These are phyloP conservation scores for Sisymbrium irio DNA, from an alignment of 345 rosid species.

Conservation along the genomic window DNA sequence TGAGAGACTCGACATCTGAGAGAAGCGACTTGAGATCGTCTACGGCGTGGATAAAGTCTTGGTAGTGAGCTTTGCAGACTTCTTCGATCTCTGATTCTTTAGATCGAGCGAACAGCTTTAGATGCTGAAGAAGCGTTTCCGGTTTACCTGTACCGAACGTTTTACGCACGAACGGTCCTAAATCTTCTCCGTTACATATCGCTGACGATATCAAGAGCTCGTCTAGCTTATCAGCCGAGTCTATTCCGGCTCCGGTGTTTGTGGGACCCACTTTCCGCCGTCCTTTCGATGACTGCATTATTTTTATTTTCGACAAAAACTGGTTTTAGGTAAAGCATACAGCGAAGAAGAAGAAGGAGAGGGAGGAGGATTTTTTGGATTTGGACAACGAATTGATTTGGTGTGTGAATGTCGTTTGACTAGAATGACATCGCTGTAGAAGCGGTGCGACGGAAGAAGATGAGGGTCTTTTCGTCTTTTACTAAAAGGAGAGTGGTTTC, in stretches of 20 bases:
- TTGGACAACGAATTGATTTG: constrained; percentile 16
- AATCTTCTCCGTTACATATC: constrained; percentile 89
- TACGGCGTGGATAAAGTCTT: constrained; percentile 93
- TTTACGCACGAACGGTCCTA: constrained; percentile 87
- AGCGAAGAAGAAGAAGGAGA: constrained; percentile 15
- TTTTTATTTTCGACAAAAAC: background rate
- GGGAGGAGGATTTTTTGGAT: constrained; percentile 9
- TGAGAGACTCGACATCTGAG: constrained; percentile 91
- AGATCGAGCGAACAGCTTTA: constrained; percentile 81
- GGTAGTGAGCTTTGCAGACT: constrained; percentile 96
- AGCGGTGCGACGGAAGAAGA: constrained; percentile 18
- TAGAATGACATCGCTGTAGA: constrained; percentile 35
- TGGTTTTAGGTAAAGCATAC: constrained; percentile 14
- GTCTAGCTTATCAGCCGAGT: constrained; percentile 81
- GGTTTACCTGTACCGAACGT: constrained; percentile 80
- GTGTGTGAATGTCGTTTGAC: constrained; percentile 26
- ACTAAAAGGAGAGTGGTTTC: constrained; percentile 1
- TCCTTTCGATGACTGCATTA: constrained; percentile 61
- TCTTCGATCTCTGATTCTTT: constrained; percentile 98
- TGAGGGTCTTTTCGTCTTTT: constrained; percentile 33
- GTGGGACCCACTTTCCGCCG: constrained; percentile 75
- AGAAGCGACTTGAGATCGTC: constrained; percentile 97
- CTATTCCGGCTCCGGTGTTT: constrained; percentile 47
- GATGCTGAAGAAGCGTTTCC: constrained; percentile 79
- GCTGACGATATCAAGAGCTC: constrained; percentile 83